Evolutionary conservation across 176 grass and related monocot species (phyloP), one percentile per base, ranked within the genome.

Genomic region (Aegilops longissima): DNA sequence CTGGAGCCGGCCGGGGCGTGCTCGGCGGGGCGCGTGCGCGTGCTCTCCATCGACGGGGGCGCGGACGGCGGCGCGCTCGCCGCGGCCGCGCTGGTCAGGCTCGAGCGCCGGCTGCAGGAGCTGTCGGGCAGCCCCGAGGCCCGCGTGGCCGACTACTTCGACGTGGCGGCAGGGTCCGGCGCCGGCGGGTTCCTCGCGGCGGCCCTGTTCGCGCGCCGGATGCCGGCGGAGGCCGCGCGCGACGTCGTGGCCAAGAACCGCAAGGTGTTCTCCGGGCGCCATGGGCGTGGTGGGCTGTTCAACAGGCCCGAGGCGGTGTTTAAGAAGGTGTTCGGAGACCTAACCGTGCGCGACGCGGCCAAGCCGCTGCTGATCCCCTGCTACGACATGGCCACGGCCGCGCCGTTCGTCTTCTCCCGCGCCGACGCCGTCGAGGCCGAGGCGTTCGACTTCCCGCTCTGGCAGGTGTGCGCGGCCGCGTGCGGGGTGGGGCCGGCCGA

Each of bases 361-460:
- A 97, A 95, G 85, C 95, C 95, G 67, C 72, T 97, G 70, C 85
- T 97, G 39, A 93, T 97, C 27, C 91, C 95, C 13, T 93, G 95
- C 84, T 97, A 95, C 80, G 93, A 97, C 78, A 83, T 90, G 70
- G 84, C 80, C 14, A 90, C 51, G 1, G 84, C 81, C 14, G 84
- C 93, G 77, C 93, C 95, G 38, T 97, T 95, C 78, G 95, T 97
- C 1, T 95, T 97, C 93, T 95, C 95, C 58, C 95, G 95, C 51
- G 95, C 91, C 70, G 95, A 98, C 79, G 95, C 95, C 73, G 95
- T 95, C 1, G 95, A 98, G 87, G 87, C 90, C 4, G 91, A 98
- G 34, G 87, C 89, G 69, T 98, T 94, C 87, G 93, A 98, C 90
- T 98, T 98, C 86, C 90, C 84, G 44, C 79, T 98, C 21, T 92